Percentiles rank a stretch among this genome's conserved stretches.
Evolutionary conservation across 148 eudicot genomes (phyloP).

Genomic region (Rhododendron mucronatum): DNA sequence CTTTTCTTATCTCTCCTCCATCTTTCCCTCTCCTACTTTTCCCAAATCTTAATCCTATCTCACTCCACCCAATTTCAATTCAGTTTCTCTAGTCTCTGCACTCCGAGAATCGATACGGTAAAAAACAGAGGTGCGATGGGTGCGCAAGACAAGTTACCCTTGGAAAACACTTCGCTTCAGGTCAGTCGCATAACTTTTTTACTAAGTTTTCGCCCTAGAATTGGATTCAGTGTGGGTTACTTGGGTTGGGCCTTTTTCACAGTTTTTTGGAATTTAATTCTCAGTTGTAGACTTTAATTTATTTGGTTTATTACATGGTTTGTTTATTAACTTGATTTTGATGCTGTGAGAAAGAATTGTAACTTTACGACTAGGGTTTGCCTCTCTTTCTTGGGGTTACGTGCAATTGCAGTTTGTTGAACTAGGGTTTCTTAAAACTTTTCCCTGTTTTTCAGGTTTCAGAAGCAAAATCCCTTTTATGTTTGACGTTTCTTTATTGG

Average conservation of each 20-base stretch:
- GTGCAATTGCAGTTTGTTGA: not conserved
- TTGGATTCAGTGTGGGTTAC: not conserved
- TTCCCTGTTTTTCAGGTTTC: not conserved
- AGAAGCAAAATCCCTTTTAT: no score
- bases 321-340: not conserved
- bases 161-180: slow-evolving; percentile 45
- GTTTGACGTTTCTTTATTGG: not conserved
- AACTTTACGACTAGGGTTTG: not conserved
- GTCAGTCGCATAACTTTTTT: slow-evolving; percentile 19
- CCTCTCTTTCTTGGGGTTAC: not conserved
- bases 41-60: slow-evolving; percentile 15
- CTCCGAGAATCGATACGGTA: slow-evolving; percentile 1
- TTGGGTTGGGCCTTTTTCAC: not conserved
- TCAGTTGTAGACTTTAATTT: not conserved
- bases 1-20: not conserved
- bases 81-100: not conserved
- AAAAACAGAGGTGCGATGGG: slow-evolving; percentile 30
- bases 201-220: slow-evolving; percentile 6
- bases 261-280: not conserved
- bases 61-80: slow-evolving; percentile 6
- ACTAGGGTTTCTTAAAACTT: not conserved
- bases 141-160: slow-evolving; percentile 43
- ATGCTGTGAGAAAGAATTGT: not conserved
- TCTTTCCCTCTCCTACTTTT: not conserved
- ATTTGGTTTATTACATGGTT: not conserved